A percentile compares a stretch with the other conserved stretches of the same genome.
phyloP scores from a whole-genome alignment of 306 rosid genomes.

The Coriaria nepalensis region DNA sequence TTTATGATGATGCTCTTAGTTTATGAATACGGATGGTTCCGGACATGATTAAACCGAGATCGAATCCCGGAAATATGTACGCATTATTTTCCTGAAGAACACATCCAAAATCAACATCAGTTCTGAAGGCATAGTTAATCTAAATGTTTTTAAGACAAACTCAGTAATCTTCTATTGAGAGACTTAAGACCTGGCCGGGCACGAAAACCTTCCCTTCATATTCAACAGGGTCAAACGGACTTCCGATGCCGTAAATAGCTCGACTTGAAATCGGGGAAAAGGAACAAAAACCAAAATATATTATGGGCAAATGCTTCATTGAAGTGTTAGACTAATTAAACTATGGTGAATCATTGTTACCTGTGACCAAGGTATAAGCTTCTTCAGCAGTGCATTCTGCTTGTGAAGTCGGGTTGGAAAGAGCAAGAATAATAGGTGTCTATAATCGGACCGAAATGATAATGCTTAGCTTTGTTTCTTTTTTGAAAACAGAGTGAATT shows the following conservation, averaged over 20 bases:
- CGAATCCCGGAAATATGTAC: conserved; percentile 90
- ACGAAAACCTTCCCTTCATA: conserved; percentile 51
- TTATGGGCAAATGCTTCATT: not conserved
- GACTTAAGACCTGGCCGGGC: conserved; percentile 74
- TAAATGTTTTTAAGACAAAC: not conserved
- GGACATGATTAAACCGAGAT: conserved; percentile 83
- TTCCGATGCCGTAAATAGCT: conserved; percentile 78
- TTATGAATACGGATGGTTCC: conserved; percentile 81
- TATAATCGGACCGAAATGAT: conserved; percentile 11
- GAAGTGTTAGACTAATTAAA: not conserved
- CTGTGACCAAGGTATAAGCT: conserved; percentile 49
- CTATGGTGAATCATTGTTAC: conserved; percentile 13
- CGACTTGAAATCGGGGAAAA: conserved; percentile 36
- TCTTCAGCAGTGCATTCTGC: conserved; percentile 59
- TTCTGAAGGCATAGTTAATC: conserved; percentile 1
- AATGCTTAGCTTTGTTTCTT: conserved; percentile 1
- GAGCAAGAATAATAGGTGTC: conserved; percentile 48
- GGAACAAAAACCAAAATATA: conserved; percentile 5
- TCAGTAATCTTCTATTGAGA: too few relatives aligned
- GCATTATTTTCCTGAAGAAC: conserved; percentile 74
- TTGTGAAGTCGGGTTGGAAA: conserved; percentile 59
- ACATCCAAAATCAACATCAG: conserved; percentile 9
- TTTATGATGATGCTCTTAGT: conserved; percentile 38
- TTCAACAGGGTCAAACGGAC: conserved; percentile 79
- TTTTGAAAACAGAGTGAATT: conserved; percentile 2